Conservation (phyloP, 495 filamentous ascomycete species). For the Penicillium daleae region DNA sequence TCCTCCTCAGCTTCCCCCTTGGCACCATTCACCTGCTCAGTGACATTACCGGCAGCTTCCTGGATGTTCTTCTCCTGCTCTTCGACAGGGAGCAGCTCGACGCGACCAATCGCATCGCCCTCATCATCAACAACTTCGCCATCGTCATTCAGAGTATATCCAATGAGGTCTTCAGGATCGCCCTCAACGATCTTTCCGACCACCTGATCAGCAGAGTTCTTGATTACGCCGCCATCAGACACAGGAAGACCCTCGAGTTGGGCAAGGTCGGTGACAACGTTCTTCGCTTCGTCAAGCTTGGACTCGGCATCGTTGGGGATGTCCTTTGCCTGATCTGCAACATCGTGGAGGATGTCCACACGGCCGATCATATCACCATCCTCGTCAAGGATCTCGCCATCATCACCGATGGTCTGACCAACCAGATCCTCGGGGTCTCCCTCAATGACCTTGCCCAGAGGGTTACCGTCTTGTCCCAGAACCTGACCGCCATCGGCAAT, state of each 20-base stretch:
- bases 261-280: conserved; percentile 30
- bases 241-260: conserved; percentile 62
- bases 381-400: conserved; percentile 56
- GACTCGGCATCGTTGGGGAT: conserved; percentile 23
- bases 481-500: conserved; percentile 54
- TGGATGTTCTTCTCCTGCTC: conserved; percentile 37
- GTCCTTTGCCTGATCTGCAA: conserved; percentile 33
- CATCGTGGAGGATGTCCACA: conserved; percentile 45
- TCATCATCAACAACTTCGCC: conserved; percentile 68
- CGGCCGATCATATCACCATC: conserved; percentile 54
- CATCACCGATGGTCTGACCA: conserved; percentile 56
- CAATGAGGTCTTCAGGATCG: conserved; percentile 62
- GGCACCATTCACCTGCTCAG: conserved; percentile 15
- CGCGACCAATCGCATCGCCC: conserved; percentile 63
- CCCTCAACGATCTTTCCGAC: conserved; percentile 66
- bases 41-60: conserved; percentile 22
- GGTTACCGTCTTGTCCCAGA: conserved; percentile 44
- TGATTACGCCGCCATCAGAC: conserved; percentile 58
- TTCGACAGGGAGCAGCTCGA: conserved; percentile 52
- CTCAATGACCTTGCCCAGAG: conserved; percentile 45
- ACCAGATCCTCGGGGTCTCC: conserved; percentile 48
- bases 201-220: conserved; percentile 57
- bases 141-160: conserved; percentile 61
- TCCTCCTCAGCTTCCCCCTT: conserved; percentile 37
- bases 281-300: conserved; percentile 21